Evolutionary conservation across 495 filamentous ascomycete genomes (phyloP).

Genomic region (Gamarada debralockiae): DNA sequence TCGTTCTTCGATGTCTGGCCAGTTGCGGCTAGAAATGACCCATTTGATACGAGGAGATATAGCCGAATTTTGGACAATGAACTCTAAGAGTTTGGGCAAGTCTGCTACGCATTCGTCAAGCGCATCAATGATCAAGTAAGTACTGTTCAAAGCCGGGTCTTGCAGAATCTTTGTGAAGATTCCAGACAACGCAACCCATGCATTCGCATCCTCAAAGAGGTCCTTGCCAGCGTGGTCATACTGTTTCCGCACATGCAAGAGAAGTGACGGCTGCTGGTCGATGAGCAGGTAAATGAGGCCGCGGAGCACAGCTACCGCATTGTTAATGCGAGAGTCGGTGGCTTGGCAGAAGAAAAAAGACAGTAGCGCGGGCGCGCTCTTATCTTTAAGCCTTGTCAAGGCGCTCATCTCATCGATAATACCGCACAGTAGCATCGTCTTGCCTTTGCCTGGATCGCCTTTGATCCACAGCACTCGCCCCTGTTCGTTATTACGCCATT

Average conservation of each 20-base stretch:
- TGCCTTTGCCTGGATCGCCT: too few species aligned
- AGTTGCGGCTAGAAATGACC: conserved; percentile 6
- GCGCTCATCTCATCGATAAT: too few species aligned
- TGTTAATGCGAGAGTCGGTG: too few species aligned
- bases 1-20: conserved; percentile 7
- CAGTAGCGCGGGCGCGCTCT: too few species aligned
- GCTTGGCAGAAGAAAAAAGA: conserved; percentile 43
- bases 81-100: conserved; percentile 15
- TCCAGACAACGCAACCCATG: conserved; percentile 24
- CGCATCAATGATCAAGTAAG: conserved; percentile 42
- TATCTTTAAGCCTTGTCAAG: too few species aligned
- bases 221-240: conserved; percentile 26
- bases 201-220: conserved; percentile 32
- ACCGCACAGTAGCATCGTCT: too few species aligned
- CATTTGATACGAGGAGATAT: conserved; percentile 18
- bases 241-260: conserved; percentile 27
- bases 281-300: conserved; percentile 33
- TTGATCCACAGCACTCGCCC: too few species aligned
- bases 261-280: conserved; percentile 30
- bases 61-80: conserved; percentile 2
- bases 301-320: conserved; percentile 29
- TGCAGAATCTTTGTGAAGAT: conserved; percentile 32
- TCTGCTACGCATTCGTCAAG: conserved; percentile 42
- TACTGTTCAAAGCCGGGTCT: conserved; percentile 16
- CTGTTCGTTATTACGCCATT: too few species aligned